Evolutionary conservation across 179 eudicot genomes (phyloP), one percentile per base, ranked within the genome.

Genomic region (Patellifolia procumbens): DNA sequence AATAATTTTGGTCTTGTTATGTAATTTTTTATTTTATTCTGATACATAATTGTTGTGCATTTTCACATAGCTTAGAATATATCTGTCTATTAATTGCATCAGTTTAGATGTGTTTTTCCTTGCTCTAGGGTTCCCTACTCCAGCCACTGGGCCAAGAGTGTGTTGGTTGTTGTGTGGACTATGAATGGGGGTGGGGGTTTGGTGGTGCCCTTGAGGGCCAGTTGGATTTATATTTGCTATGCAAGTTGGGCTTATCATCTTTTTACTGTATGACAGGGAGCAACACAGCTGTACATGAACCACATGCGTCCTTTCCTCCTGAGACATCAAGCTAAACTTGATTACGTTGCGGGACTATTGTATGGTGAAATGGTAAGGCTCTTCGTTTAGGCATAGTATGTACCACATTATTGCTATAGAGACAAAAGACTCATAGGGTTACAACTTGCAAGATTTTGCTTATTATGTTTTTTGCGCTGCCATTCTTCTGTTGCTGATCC

Each of bases 281-380:
- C 99, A 74, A 83, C 72, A 73, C 87, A 85, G 67, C 75, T 93
- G 68, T 95, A 95, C 77, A 79, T 74, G 82, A 90, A 85, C 74
- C 83, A 90, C 80, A 72, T 95, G 79, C 92, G 92, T 52, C 98
- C 98, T 26, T 91, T 95, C 83, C 85, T 95, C 37, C 72, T 81
- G 83, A 91, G 82, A 84, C 96, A 95, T 88, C 97, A 95, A 82
- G 87, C 75, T 62, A 89, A 85, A 75, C 90, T 93, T 17, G 98
- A 95, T 82, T 88, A 85, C 53, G 35, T 90, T 53, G 85, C 90
- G 83, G 92, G 83, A 53, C 28, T 80, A 68, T 19, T 87, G 39
- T 88, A 91, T 77, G 53, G 79, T 68, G 91, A 95, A 83, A 86
- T 87, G 95, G 99, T 93, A 87, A 85, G 76, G 13, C 53, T 45